phyloP scores from a whole-genome alignment of 352 stramenopile species.

The Globisporangium paddicum region DNA sequence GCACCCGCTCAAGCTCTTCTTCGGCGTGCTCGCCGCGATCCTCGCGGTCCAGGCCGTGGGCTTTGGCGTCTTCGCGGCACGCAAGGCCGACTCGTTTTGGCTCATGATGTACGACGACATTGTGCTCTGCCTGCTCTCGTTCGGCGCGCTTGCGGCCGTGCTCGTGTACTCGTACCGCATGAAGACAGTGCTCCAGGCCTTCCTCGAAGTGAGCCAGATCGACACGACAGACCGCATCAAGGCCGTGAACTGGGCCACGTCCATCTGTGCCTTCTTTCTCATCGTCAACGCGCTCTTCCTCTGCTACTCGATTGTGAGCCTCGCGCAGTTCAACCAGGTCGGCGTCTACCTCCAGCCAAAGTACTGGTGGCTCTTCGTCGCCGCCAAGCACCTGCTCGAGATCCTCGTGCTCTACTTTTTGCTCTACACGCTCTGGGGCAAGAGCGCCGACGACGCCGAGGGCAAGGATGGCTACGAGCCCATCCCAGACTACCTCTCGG shows the following conservation, averaged over 20 bases:
- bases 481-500: conserved; percentile 64
- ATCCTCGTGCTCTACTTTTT: conserved; percentile 93
- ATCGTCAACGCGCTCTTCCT: conserved; percentile 90
- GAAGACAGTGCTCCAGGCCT: conserved; percentile 93
- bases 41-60: conserved; percentile 82
- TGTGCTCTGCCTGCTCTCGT: conserved; percentile 77
- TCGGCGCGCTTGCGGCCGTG: conserved; percentile 88
- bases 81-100: conserved; percentile 88
- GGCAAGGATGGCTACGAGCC: conserved; percentile 71
- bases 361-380: conserved; percentile 93
- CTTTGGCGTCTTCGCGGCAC: conserved; percentile 80
- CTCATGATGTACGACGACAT: conserved; percentile 95
- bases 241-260: conserved; percentile 94
- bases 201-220: conserved; percentile 96
- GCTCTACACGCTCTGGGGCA: conserved; percentile 93
- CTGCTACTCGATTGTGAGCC: conserved; percentile 75
- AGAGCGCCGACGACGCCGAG: conserved; percentile 61
- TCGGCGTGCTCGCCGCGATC: conserved; percentile 63
- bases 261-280: conserved; percentile 95
- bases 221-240: conserved; percentile 95
- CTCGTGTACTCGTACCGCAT: conserved; percentile 95
- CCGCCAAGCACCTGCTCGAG: conserved; percentile 92
- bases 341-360: conserved; percentile 80
- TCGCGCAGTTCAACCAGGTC: conserved; percentile 84
- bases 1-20: conserved; percentile 89